phyloP scores from a whole-genome alignment of 805 yeast species.

The Geotrichum ghanense region DNA sequence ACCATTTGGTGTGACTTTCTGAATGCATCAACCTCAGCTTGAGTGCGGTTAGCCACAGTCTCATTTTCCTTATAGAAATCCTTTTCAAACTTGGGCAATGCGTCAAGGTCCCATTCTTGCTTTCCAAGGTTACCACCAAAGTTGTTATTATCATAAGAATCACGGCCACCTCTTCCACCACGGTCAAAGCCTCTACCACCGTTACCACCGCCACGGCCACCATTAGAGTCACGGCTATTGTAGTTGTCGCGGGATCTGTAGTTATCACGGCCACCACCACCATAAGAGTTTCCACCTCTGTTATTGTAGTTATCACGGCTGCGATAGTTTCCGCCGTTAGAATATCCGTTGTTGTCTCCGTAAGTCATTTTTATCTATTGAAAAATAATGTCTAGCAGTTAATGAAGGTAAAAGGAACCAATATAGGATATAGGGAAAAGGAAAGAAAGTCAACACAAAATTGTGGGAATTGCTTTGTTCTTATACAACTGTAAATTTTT shows the following conservation, averaged over 20 bases:
- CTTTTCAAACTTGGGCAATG: slow-evolving; percentile 84
- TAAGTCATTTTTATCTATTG: slow-evolving; percentile 11
- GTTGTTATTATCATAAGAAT: slow-evolving; percentile 32
- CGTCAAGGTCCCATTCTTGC: slow-evolving; percentile 72
- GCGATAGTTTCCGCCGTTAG: slow-evolving; percentile 22
- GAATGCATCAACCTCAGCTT: slow-evolving; percentile 60
- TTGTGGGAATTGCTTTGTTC: background rate
- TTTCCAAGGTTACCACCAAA: slow-evolving; percentile 47
- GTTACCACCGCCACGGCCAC: slow-evolving; percentile 23
- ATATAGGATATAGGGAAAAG: background rate
- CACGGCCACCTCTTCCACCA: slow-evolving; percentile 29
- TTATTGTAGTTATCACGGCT: slow-evolving; percentile 19
- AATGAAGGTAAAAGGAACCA: background rate
- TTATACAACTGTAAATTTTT: background rate
- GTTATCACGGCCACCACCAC: slow-evolving; percentile 29
- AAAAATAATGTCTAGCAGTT: no score
- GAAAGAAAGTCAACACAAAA: background rate
- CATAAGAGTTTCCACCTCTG: slow-evolving; percentile 34
- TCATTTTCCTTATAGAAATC: slow-evolving; percentile 87
- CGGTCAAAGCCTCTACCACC: slow-evolving; percentile 30
- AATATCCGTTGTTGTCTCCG: slow-evolving; percentile 24
- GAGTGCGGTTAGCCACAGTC: slow-evolving; percentile 61
- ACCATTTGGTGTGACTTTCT: slow-evolving; percentile 83
- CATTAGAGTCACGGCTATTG: slow-evolving; percentile 31
- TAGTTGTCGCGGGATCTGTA: slow-evolving; percentile 23